phyloP scores from a whole-genome alignment of 2,329 filamentous ascomycete genomes.

The Aphanoascus verrucosus region DNA sequence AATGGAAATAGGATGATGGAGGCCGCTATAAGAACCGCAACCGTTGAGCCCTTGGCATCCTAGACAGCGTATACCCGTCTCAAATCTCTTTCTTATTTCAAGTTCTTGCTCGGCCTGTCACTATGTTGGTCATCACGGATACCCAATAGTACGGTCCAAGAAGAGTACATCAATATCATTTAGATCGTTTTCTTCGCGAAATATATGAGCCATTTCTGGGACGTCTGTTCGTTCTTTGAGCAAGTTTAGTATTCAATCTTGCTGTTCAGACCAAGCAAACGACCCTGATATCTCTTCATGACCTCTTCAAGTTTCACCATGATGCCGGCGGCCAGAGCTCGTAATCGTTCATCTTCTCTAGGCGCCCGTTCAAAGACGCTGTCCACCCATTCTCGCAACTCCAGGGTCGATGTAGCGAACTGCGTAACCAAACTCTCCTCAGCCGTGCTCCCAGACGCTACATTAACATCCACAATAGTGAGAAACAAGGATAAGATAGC shows the following conservation, averaged over 20 bases:
- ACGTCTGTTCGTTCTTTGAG: neutral
- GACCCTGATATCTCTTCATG: constrained; percentile 66
- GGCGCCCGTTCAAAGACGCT: constrained; percentile 55
- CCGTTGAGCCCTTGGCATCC: constrained; percentile 32
- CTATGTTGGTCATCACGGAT: neutral
- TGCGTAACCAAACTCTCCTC: constrained; percentile 62
- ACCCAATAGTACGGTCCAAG: too few species aligned
- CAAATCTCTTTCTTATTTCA: neutral
- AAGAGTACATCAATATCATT: too few species aligned
- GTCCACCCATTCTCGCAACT: constrained; percentile 78
- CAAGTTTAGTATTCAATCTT: constrained; percentile 29
- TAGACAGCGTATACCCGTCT: neutral
- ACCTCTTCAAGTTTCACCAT: constrained; percentile 73
- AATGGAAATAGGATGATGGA: constrained; percentile 85
- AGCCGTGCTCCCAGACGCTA: constrained; percentile 37
- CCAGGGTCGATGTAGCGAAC: constrained; percentile 65
- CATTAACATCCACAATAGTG: constrained; percentile 70
- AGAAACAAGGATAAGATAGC: constrained; percentile 70
- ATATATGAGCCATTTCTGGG: too few species aligned
- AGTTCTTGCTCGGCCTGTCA: neutral
- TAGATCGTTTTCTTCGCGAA: too few species aligned
- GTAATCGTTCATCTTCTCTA: constrained; percentile 33
- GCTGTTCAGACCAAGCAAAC: constrained; percentile 60
- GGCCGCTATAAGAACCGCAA: constrained; percentile 62
- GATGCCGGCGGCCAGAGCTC: constrained; percentile 60